Base-by-base conservation (phyloP, 768 basidiomycete genomes). In the Podaxis sp. region DNA sequence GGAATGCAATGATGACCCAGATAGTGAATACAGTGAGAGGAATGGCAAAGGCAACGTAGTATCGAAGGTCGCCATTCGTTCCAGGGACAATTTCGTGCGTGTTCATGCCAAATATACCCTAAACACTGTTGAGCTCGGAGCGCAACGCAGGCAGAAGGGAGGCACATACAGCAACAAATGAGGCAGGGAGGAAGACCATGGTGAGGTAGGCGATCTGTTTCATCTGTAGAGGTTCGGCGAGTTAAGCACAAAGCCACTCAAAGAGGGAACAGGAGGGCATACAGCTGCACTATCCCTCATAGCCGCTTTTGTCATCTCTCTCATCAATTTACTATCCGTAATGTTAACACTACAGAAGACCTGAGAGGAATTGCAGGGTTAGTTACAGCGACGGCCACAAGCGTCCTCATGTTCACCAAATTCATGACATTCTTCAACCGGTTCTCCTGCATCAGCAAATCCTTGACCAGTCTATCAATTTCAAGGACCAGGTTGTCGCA, bases 41-140 rank as follows among this genome's bases (percentile, higher is more conserved):
- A 12, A 86, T 40, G 1, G 84, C 79, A 1, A 72, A 72, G 40
- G 64, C 79, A 24, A 79, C 62, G 61, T 84, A 88, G 62, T 79
- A 77, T 3, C 63, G 17, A 5, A 85, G 64, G 3, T 79, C 81
- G 47, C 77, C 81, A 0, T 62, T 19, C 1, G 80, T 76, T 17
- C 69, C 57, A 0, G 62, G 72, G 33, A 69, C 73, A 55, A 86
- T 74, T 69, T 82, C 79, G 37, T 55, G 41, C 11, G 87, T 73
- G 65, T 87, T 87, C 85, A 87, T 87, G 15, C 86, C 82, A 58
- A 86, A 86, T 8, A 85, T 71, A 41, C 75, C 79, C 86, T 86
- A 59, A 2, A 3, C 47, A 24, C 37, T 22, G 47, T 33, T 29
- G 46, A 36, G 27, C 27, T 12, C 27, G 22, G 27, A 27, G 27